Evolutionary conservation across 129 eudicot species (phyloP), one percentile per base, ranked within the genome.

Genomic region (Gnaphalium uliginosum): DNA sequence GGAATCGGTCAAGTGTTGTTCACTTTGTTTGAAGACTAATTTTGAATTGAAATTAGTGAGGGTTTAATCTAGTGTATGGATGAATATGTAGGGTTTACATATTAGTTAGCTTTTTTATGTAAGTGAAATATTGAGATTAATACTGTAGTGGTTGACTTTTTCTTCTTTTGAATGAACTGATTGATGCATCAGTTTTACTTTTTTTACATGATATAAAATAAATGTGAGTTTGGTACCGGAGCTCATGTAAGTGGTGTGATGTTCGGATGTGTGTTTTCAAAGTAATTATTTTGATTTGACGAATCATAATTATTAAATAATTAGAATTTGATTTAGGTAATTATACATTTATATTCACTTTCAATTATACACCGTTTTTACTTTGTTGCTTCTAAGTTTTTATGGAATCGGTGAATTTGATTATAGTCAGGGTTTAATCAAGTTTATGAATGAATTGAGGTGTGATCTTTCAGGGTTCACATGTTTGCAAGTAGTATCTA

Each of bases 61-160:
- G 66, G 4, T 73, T 60, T 73, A 73, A 5, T 32, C 33, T 71
- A 2, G 8, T 64, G 13, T 37, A 56, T 56, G 24, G 24, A 22
- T 56, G 24, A 18, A 35, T 39, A 27, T 27, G 21, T 43, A 43
- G 51, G 39, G 51, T 13, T 43, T 43, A 43, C 18, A 13, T 43
- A 4, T 13, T 43, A 2, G 51, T 13, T 14, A 9, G 2, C 9
- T 2, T 8, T 37, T 37, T 33, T 9, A 37, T 9, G 46, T 37
- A 9, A 33, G 7, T 33, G 39, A 33, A 33, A 8, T 19, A 25
- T 56, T 56, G 64, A 17, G 50, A 62, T 24, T 33, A 62, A 6
- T 33, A 43, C 51, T 43, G 23, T 18, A 41, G 51, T 15, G 2
- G 79, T 79, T 73, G 83, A 56, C 79, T 66, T 23, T 72, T 56